Evolutionary conservation across 495 filamentous ascomycete species (phyloP).

Genomic region (Penicillium verhagenii): DNA sequence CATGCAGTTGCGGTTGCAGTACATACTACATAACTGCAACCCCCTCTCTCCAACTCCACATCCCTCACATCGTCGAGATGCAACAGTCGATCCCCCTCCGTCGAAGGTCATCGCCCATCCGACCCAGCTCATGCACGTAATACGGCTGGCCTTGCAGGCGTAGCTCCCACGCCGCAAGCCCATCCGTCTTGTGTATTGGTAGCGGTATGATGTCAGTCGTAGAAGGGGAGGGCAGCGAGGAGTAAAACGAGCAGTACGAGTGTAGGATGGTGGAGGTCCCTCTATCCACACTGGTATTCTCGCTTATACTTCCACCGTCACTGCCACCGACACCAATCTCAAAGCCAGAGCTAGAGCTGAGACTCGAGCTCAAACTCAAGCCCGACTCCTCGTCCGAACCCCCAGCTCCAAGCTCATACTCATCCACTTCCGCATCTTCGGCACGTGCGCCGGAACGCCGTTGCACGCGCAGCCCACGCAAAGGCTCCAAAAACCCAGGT

Average conservation of each 20-base stretch:
- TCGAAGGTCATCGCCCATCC: conserved; percentile 31
- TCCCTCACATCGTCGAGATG: conserved; percentile 20
- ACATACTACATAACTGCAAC: neutral
- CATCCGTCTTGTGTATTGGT: neutral
- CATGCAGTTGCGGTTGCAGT: too few relatives aligned
- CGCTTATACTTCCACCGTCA: neutral
- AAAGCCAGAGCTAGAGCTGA: too few relatives aligned
- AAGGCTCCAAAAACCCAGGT: conserved; percentile 40
- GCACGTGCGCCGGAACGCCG: neutral
- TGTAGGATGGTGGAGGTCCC: neutral
- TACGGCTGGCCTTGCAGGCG: conserved; percentile 39
- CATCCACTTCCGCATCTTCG: neutral
- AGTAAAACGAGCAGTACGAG: neutral
- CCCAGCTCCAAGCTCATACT: neutral
- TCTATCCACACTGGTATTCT: neutral
- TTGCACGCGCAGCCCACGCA: conserved; percentile 27
- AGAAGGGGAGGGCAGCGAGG: neutral
- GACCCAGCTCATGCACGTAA: conserved; percentile 34
- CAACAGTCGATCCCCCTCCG: conserved; percentile 32
- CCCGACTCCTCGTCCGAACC: conserved; percentile 8
- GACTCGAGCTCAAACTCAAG: neutral
- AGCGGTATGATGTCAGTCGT: too few relatives aligned
- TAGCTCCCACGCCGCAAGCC: conserved; percentile 28
- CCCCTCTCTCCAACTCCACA: neutral
- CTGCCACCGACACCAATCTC: too few relatives aligned